These are phyloP conservation scores for Sarcodon sp. DNA, from an alignment of 768 basidiomycete genomes.

Conservation along the genomic window DNA sequence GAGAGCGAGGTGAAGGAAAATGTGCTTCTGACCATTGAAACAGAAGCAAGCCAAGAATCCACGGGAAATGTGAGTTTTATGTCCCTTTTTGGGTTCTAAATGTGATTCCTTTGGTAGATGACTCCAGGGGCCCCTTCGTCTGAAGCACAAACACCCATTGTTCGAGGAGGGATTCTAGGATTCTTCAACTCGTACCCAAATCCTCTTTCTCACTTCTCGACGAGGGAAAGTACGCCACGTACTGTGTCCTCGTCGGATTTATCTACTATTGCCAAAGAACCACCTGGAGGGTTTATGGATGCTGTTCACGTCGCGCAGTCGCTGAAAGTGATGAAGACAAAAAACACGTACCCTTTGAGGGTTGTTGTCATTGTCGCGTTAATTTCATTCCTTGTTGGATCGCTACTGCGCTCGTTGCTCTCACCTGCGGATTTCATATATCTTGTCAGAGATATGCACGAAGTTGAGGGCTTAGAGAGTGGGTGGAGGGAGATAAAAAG, in stretches of 20 bases:
- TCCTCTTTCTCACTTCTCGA: not conserved
- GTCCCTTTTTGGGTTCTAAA: not conserved
- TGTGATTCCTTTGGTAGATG: not conserved
- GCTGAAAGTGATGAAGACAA: not conserved
- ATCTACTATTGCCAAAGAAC: not conserved
- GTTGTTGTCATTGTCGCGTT: conserved; percentile 68
- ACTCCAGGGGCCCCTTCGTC: not conserved
- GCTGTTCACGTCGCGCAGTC: not conserved
- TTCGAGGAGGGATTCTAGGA: not conserved
- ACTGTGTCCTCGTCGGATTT: not conserved
- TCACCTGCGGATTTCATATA: conserved; percentile 89
- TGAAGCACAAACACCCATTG: not conserved
- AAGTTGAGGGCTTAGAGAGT: conserved; percentile 32
- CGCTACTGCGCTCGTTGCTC: conserved; percentile 75
- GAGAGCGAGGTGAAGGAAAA: conserved; percentile 10
- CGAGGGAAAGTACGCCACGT: not conserved
- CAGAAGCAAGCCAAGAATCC: conserved; percentile 8
- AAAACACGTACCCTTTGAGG: conserved; percentile 26
- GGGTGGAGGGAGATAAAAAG: conserved; percentile 84
- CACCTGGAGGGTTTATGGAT: not conserved
- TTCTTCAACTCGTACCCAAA: not conserved
- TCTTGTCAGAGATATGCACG: conserved; percentile 45
- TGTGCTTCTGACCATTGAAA: conserved; percentile 2
- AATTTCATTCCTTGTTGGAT: conserved; percentile 87
- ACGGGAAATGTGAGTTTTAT: conserved; percentile 9